A percentile compares a stretch with the other conserved stretches of the same genome.
Conservation (phyloP, 352 stramenopile genomes). For the Pythium brachiatum region DNA sequence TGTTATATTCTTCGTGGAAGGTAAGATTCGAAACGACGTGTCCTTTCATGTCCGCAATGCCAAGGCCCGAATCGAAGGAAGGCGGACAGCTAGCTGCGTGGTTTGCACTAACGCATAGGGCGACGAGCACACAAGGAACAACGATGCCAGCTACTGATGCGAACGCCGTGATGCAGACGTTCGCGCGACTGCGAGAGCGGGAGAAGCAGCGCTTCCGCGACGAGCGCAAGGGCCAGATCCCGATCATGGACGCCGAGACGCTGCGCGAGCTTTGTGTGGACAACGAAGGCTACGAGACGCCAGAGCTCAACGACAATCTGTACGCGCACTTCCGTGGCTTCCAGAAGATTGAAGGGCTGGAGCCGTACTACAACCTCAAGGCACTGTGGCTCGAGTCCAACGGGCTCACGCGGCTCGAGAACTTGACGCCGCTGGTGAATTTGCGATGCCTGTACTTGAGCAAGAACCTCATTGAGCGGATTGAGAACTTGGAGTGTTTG, state of each 20-base stretch:
- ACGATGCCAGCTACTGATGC: constrained; percentile 38
- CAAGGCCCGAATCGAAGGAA: neutral
- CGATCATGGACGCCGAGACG: constrained; percentile 87
- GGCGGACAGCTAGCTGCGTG: neutral
- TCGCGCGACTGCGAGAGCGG: constrained; percentile 55
- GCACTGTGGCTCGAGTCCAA: constrained; percentile 96
- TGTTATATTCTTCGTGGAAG: constrained; percentile 5
- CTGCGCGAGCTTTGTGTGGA: constrained; percentile 83
- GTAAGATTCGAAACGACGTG: constrained; percentile 22
- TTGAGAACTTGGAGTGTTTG: constrained; percentile 68
- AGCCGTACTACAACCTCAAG: constrained; percentile 92
- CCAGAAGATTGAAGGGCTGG: constrained; percentile 92
- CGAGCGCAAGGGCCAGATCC: constrained; percentile 66
- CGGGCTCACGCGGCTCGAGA: constrained; percentile 85
- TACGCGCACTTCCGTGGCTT: constrained; percentile 95
- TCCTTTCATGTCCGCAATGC: constrained; percentile 18
- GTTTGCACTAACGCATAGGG: neutral
- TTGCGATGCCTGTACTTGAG: constrained; percentile 93
- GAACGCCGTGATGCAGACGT: constrained; percentile 35
- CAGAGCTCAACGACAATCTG: constrained; percentile 93
- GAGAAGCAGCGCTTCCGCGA: constrained; percentile 69
- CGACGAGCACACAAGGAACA: neutral
- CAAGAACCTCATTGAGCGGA: constrained; percentile 89
- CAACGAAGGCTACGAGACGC: constrained; percentile 94
- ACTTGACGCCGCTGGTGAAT: constrained; percentile 63